Percentiles rank a stretch among this genome's conserved stretches.
phyloP scores from a whole-genome alignment of 805 yeast species.

The Yarrowia divulgata region DNA sequence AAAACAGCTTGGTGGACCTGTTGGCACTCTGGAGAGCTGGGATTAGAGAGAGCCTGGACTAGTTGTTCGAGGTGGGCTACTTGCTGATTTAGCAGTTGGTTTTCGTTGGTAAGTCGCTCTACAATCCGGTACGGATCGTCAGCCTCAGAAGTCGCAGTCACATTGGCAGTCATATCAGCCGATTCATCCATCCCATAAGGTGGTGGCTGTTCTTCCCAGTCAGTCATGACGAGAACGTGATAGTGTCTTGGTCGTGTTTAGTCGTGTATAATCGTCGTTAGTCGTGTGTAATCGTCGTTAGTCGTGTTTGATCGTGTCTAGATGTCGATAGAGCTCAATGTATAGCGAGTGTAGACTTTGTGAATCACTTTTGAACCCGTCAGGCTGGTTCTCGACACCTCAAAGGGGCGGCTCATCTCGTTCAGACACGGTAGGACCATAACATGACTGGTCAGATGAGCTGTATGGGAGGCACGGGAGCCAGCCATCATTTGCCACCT shows the following conservation, averaged over 20 bases:
- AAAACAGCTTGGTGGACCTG: slow-evolving; percentile 22
- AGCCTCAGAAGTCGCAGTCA: slow-evolving; percentile 1
- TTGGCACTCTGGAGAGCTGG: slow-evolving; percentile 18
- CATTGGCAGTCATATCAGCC: neutral
- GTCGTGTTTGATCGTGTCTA: neutral
- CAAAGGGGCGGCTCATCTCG: slow-evolving; percentile 2
- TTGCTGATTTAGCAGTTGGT: slow-evolving; percentile 4
- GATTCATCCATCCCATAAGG: slow-evolving; percentile 25
- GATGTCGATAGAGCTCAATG: no score
- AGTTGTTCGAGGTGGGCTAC: slow-evolving; percentile 1
- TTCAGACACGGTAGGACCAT: neutral
- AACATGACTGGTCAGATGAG: slow-evolving; percentile 32
- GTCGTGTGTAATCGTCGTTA: neutral
- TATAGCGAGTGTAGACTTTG: neutral
- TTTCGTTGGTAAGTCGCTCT: slow-evolving; percentile 20
- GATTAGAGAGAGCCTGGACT: slow-evolving; percentile 1
- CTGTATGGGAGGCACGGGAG: neutral
- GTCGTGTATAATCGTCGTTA: neutral
- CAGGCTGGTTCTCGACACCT: slow-evolving; percentile 29
- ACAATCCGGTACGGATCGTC: slow-evolving; percentile 12
- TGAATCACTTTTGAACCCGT: neutral
- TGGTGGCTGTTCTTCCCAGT: slow-evolving; percentile 37
- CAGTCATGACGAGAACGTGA: neutral
- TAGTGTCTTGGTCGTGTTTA: neutral
- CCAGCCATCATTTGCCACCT: slow-evolving; percentile 22